A percentile compares a stretch with the other conserved stretches of the same genome.
These are phyloP conservation scores for Talaromyces sp. DNA, from an alignment of 2,329 filamentous ascomycete species.

Conservation along the genomic window DNA sequence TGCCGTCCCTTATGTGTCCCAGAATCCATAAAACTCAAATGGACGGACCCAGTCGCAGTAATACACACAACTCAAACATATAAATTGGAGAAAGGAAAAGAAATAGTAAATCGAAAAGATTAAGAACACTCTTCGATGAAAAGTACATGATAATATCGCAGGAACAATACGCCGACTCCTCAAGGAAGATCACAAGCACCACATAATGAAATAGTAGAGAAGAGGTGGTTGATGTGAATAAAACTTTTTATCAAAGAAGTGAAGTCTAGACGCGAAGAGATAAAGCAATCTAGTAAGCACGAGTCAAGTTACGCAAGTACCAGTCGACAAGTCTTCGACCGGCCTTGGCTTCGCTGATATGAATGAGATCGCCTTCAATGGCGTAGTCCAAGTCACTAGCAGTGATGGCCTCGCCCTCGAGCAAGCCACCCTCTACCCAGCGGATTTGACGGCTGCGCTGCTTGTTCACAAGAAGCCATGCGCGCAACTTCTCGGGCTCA, in stretches of 20 bases:
- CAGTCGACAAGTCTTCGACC: slow-evolving; percentile 96
- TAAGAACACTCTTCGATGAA: background rate
- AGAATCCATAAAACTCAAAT: background rate
- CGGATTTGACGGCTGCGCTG: slow-evolving; percentile 95
- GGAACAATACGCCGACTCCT: slow-evolving; percentile 17
- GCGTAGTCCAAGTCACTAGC: slow-evolving; percentile 96
- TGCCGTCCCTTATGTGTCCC: background rate
- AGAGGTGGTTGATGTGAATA: slow-evolving; percentile 15
- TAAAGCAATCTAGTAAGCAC: slow-evolving; percentile 67
- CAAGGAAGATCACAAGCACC: slow-evolving; percentile 16
- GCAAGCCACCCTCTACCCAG: slow-evolving; percentile 83
- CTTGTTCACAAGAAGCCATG: slow-evolving; percentile 95
- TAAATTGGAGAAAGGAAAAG: background rate
- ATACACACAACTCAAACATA: background rate
- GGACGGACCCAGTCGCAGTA: background rate
- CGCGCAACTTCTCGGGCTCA: slow-evolving; percentile 89
- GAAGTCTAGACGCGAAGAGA: slow-evolving; percentile 15
- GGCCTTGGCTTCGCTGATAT: slow-evolving; percentile 98
- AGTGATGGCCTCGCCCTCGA: slow-evolving; percentile 90
- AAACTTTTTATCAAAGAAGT: slow-evolving; percentile 15
- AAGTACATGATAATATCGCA: slow-evolving; percentile 1
- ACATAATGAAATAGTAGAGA: slow-evolving; percentile 12
- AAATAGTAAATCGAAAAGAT: background rate
- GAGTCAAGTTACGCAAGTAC: slow-evolving; percentile 95
- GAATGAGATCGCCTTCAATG: slow-evolving; percentile 93